Base-by-base conservation (phyloP, 352 stramenopile species). In the Phytopythium sindhum region DNA sequence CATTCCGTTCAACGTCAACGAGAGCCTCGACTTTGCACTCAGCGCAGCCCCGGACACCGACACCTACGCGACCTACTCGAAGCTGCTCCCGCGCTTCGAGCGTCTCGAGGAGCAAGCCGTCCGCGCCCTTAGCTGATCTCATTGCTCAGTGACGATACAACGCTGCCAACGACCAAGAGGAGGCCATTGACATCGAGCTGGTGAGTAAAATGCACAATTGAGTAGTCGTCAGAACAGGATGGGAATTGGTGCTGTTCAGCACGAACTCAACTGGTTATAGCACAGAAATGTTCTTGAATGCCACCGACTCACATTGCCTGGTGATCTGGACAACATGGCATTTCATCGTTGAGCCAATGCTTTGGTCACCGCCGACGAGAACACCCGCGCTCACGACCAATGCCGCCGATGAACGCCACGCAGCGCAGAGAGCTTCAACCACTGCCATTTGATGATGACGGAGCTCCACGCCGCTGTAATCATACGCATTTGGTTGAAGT, bases 21-120 rank as follows among this genome's bases (percentile, higher is more conserved):
- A 58, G 35, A 72, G 71, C 39, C 72, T 87, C 11, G 65, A 71
- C 50, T 81, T 84, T n/a, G 59, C 72, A 26, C 60, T 86, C 42
- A 75, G 66, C 11, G 80, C 80, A 17, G 68, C 31, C 21, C 73
- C 77, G 10, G 33, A 69, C 21, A 24, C 68, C 4, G 56, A 64
- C 7, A 65, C 66, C 5, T 67, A 64, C 39, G 65, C 68, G 37
- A 41, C 67, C 10, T 89, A 87, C 69, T 72, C 73, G 33, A 58
- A 31, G 44, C 61, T 67, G 26, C 64, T 86, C 11, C 52, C 62
- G 28, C 73, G 64, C 41, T 86, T 89, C 45, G 64, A 72, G 47
- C 37, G 37, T 11, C 61, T 89, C 21, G 75, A 88, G 48, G 70
- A 61, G 21, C 68, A 73, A 23, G 68, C 70, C 17, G 76, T 85